Conservation (phyloP, 2,329 filamentous ascomycete genomes). For the Alternaria sp. region DNA sequence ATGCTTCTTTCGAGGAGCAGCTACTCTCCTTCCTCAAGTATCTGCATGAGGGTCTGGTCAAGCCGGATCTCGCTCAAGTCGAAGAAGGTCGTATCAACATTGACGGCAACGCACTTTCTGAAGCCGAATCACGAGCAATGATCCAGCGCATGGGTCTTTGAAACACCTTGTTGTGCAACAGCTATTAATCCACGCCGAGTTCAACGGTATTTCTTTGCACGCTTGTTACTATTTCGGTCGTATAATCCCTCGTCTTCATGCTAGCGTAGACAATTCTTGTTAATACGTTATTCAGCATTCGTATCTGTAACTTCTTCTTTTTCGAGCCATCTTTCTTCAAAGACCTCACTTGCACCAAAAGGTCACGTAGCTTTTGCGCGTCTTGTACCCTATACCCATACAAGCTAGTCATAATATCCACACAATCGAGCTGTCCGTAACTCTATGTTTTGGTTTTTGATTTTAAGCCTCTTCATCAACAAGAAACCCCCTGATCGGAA, state of each 20-base stretch:
- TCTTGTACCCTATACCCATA: conserved; percentile 8
- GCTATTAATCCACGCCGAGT: background rate
- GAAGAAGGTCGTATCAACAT: conserved; percentile 57
- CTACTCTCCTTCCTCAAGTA: conserved; percentile 55
- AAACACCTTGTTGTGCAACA: conserved; percentile 5
- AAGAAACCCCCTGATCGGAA: too few species aligned
- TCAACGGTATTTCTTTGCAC: background rate
- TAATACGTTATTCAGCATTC: background rate
- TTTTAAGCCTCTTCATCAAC: too few species aligned
- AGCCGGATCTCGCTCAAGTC: conserved; percentile 62
- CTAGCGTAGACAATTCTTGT: conserved; percentile 5
- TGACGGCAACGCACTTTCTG: conserved; percentile 42
- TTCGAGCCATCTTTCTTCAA: background rate
- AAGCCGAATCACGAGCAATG: conserved; percentile 44
- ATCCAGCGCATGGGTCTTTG: conserved; percentile 45
- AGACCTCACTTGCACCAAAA: background rate
- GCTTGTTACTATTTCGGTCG: background rate
- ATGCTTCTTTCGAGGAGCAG: conserved; percentile 51
- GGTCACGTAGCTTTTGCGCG: background rate
- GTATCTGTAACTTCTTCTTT: background rate
- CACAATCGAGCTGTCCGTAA: background rate
- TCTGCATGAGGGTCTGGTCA: conserved; percentile 55
- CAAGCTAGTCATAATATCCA: background rate
- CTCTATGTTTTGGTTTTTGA: too few species aligned
- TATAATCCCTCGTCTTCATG: background rate